Evolutionary conservation across 257 asterid genomes (phyloP).

Genomic region (Solanum tarapatanum): DNA sequence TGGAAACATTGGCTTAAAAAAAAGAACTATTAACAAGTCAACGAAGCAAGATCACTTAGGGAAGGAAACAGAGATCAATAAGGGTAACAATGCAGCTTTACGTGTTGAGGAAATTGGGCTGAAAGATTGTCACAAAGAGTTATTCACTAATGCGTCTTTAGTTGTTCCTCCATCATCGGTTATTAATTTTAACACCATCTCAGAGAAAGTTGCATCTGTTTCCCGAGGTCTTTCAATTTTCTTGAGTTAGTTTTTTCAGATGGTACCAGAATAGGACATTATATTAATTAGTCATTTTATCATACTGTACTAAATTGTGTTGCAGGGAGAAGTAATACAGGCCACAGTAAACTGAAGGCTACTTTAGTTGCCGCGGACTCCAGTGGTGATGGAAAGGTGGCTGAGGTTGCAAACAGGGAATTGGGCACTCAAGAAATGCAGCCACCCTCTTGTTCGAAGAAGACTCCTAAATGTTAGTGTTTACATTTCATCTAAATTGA

Average conservation of each 20-base stretch:
- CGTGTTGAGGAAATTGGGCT: constrained; percentile 11
- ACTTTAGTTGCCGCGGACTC: constrained; percentile 13
- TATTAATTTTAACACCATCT: constrained; percentile 12
- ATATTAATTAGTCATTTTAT: background rate
- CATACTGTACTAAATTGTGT: constrained; percentile 9
- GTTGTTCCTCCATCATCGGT: constrained; percentile 12
- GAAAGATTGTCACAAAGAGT: constrained; percentile 16
- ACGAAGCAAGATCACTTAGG: constrained; percentile 22
- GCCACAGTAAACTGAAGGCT: constrained; percentile 8
- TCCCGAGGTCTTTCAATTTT: constrained; percentile 36
- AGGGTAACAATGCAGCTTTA: constrained; percentile 6
- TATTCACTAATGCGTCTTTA: constrained; percentile 10
- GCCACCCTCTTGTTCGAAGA: constrained; percentile 15
- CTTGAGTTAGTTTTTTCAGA: background rate
- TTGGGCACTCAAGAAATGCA: constrained; percentile 17
- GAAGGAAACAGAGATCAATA: constrained; percentile 15
- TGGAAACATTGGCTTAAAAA: background rate
- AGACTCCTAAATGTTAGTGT: constrained; percentile 39
- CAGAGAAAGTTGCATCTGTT: constrained; percentile 24
- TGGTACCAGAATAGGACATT: background rate
- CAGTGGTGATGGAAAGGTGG: constrained; percentile 19
- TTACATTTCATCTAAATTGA: constrained; percentile 1
- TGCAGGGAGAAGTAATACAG: constrained; percentile 28
- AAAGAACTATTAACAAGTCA: constrained; percentile 27
- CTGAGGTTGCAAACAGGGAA: constrained; percentile 17